These are phyloP conservation scores for Linaria vulgaris DNA, from an alignment of 257 asterid genomes.

Conservation along the genomic window DNA sequence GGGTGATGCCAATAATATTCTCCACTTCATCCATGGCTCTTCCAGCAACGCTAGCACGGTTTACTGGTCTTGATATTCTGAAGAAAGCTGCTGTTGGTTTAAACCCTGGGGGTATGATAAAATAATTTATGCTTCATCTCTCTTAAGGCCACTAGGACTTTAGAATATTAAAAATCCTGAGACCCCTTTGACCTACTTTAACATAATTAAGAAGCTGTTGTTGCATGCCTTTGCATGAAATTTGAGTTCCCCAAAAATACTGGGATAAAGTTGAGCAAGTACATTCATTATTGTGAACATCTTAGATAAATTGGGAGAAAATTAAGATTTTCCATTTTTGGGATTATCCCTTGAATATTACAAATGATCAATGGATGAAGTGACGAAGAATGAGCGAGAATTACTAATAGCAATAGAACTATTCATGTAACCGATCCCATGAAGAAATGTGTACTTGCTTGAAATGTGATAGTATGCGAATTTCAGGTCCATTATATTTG, in stretches of 20 bases:
- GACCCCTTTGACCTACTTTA: too few relatives aligned
- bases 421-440: background rate
- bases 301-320: background rate
- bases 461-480: slow-evolving; percentile 1
- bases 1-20: slow-evolving; percentile 99
- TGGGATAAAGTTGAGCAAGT: too few relatives aligned
- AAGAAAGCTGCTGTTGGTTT: slow-evolving; percentile 78
- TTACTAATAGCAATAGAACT: background rate
- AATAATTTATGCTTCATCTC: background rate
- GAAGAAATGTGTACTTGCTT: slow-evolving; percentile 6
- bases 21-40: slow-evolving; percentile 95
- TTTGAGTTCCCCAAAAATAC: too few relatives aligned
- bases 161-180: too few relatives aligned
- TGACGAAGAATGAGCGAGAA: slow-evolving; percentile 3
- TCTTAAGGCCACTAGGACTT: background rate
- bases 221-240: background rate
- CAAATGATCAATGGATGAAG: slow-evolving; percentile 2
- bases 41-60: slow-evolving; percentile 95
- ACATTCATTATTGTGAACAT: too few relatives aligned
- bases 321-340: background rate
- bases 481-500: slow-evolving; percentile 79
- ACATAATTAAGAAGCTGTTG: too few relatives aligned
- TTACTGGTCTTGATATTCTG: slow-evolving; percentile 75
- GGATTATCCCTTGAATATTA: background rate
- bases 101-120: slow-evolving; percentile 84